Evolutionary conservation across 192 early-diverging fungal species (phyloP).

Genomic region (Pilaira anomala): DNA sequence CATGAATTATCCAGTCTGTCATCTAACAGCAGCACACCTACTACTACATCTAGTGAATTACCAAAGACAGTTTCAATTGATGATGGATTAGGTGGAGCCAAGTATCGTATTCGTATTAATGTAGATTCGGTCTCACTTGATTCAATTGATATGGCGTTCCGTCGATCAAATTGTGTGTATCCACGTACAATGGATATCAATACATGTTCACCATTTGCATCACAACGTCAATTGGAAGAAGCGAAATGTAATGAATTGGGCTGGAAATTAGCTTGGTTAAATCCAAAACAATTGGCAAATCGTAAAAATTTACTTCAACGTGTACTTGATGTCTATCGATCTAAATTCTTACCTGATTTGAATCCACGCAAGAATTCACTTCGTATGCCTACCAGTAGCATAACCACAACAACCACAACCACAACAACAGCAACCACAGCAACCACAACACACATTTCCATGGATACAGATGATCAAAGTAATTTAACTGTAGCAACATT

Average conservation of each 20-base stretch:
- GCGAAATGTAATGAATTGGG: conserved; percentile 54
- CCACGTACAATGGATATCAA: conserved; percentile 39
- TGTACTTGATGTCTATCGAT: conserved; percentile 34
- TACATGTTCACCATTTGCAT: conserved; percentile 24
- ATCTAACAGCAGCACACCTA: background rate
- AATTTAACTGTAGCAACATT: conserved; percentile 28
- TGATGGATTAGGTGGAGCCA: conserved; percentile 26
- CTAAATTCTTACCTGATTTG: conserved; percentile 22
- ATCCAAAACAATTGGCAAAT: conserved; percentile 24
- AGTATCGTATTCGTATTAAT: conserved; percentile 42
- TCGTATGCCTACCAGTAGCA: conserved; percentile 16
- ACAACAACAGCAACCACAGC: no score
- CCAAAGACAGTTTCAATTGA: conserved; percentile 32
- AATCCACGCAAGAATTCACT: conserved; percentile 17
- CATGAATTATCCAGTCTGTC: no score
- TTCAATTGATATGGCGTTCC: conserved; percentile 44
- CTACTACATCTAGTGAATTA: background rate
- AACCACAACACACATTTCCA: background rate
- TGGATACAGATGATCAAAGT: background rate
- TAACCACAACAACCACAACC: no score
- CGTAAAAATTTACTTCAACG: conserved; percentile 33
- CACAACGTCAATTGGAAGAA: conserved; percentile 38
- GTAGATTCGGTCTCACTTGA: conserved; percentile 48
- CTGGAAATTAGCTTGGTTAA: conserved; percentile 55
- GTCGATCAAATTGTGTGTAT: conserved; percentile 53